A percentile compares a stretch with the other conserved stretches of the same genome.
Evolutionary conservation across 1,139 yeast species (phyloP).

Genomic region (Candida sanyaensis): DNA sequence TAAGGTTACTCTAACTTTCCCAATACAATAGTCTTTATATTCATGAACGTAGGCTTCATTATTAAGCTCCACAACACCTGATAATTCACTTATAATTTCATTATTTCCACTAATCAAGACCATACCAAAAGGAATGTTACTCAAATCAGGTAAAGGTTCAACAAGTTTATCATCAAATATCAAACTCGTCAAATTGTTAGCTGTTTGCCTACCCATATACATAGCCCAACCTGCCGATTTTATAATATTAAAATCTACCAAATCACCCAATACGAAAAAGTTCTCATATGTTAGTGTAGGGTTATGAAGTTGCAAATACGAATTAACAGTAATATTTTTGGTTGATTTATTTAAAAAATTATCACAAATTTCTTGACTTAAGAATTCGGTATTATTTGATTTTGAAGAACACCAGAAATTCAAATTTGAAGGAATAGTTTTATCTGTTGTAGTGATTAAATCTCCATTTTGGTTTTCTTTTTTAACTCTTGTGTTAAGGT

Average conservation of each 20-base stretch:
- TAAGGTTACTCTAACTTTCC: conserved; percentile 23
- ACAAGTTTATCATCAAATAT: conserved; percentile 29
- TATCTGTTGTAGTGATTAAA: conserved; percentile 29
- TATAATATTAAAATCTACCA: conserved; percentile 42
- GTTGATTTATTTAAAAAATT: conserved; percentile 24
- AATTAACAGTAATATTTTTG: conserved; percentile 35
- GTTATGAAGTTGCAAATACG: conserved; percentile 35
- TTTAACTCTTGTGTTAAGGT: conserved; percentile 23
- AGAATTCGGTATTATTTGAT: conserved; percentile 37
- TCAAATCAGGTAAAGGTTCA: conserved; percentile 38
- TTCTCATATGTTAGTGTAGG: conserved; percentile 20
- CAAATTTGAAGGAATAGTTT: conserved; percentile 31
- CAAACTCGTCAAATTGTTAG: conserved; percentile 37
- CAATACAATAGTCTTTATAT: conserved; percentile 39
- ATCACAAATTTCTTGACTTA: conserved; percentile 19
- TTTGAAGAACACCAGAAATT: conserved; percentile 50
- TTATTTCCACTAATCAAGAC: conserved; percentile 45
- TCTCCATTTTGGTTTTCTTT: conserved; percentile 27
- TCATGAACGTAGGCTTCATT: conserved; percentile 39
- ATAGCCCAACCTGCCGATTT: conserved; percentile 53
- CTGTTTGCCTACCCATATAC: conserved; percentile 44
- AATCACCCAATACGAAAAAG: conserved; percentile 43
- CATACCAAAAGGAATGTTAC: conserved; percentile 43
- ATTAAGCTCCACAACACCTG: conserved; percentile 38
- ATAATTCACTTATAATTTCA: conserved; percentile 40